phyloP scores from a whole-genome alignment of 768 basidiomycete genomes.

The Tulasnella sp. region DNA sequence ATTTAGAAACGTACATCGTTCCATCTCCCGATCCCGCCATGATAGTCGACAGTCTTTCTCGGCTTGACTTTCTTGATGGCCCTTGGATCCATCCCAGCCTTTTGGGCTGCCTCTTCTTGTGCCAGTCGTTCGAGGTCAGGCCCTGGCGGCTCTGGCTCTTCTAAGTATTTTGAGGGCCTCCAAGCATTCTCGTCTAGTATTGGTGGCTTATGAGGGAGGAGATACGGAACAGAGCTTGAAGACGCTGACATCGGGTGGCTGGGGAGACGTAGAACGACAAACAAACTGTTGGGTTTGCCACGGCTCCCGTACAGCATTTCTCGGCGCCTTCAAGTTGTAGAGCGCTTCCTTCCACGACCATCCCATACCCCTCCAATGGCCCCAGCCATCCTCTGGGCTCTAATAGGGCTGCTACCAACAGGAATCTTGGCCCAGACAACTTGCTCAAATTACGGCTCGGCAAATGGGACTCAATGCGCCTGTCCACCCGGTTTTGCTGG shows the following conservation, averaged over 20 bases:
- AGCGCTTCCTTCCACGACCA: background rate
- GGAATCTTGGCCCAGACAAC: constrained; percentile 21
- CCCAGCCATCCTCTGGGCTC: background rate
- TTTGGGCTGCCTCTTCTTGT: constrained; percentile 65
- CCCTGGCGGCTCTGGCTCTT: constrained; percentile 57
- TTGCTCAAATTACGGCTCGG: constrained; percentile 64
- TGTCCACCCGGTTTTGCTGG: constrained; percentile 83
- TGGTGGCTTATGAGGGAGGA: constrained; percentile 1
- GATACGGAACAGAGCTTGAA: background rate
- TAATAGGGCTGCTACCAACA: background rate
- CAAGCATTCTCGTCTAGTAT: constrained; percentile 36
- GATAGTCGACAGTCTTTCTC: constrained; percentile 89
- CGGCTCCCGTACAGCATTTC: background rate
- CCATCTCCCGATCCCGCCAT: constrained; percentile 83
- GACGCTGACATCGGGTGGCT: background rate
- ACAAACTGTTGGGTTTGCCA: background rate
- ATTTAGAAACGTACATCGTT: constrained; percentile 48
- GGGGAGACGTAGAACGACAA: background rate
- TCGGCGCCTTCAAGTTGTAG: background rate
- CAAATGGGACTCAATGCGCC: constrained; percentile 50
- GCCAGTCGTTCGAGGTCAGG: constrained; percentile 71
- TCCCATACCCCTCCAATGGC: background rate
- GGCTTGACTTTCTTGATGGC: constrained; percentile 86
- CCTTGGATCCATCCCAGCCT: constrained; percentile 64
- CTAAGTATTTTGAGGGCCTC: constrained; percentile 62